A percentile compares a stretch with the other conserved stretches of the same genome.
These are phyloP conservation scores for Beauveria pseudobassiana DNA, from an alignment of 2,329 filamentous ascomycete species.

Conservation along the genomic window DNA sequence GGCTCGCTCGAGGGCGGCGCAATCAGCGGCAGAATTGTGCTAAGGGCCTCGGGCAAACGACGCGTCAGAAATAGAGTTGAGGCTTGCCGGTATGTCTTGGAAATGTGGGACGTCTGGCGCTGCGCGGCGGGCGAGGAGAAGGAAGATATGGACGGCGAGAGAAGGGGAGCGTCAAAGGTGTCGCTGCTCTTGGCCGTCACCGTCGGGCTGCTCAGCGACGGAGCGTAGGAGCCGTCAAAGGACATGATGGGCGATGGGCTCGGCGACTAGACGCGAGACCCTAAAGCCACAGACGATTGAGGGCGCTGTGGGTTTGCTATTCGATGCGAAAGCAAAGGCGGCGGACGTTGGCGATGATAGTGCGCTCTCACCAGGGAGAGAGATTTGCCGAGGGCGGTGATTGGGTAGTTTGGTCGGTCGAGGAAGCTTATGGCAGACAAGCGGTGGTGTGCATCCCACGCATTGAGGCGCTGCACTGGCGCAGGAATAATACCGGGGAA, in stretches of 20 bases:
- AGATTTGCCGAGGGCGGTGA: neutral
- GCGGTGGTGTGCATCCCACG: constrained; percentile 1
- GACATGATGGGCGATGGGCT: constrained; percentile 28
- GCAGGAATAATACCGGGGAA: neutral
- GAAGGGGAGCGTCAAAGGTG: constrained; percentile 42
- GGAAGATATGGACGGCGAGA: constrained; percentile 63
- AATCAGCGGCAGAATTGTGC: constrained; percentile 77
- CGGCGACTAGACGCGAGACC: neutral
- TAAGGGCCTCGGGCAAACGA: constrained; percentile 80
- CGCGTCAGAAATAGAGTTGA: constrained; percentile 93
- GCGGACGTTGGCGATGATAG: neutral
- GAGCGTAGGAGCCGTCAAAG: constrained; percentile 34
- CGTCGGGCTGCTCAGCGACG: constrained; percentile 33
- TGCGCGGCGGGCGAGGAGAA: constrained; percentile 53
- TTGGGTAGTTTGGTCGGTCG: neutral
- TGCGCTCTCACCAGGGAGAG: neutral
- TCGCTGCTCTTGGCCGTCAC: constrained; percentile 24
- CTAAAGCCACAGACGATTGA: neutral
- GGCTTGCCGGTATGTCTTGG: constrained; percentile 88
- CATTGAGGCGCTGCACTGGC: neutral
- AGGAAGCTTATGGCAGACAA: neutral
- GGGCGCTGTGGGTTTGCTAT: neutral
- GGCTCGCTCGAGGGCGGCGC: constrained; percentile 49
- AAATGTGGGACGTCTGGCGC: constrained; percentile 65
- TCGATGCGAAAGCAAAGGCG: neutral